Evolutionary conservation across 768 basidiomycete genomes (phyloP).

Genomic region (Termitomyces sp.): DNA sequence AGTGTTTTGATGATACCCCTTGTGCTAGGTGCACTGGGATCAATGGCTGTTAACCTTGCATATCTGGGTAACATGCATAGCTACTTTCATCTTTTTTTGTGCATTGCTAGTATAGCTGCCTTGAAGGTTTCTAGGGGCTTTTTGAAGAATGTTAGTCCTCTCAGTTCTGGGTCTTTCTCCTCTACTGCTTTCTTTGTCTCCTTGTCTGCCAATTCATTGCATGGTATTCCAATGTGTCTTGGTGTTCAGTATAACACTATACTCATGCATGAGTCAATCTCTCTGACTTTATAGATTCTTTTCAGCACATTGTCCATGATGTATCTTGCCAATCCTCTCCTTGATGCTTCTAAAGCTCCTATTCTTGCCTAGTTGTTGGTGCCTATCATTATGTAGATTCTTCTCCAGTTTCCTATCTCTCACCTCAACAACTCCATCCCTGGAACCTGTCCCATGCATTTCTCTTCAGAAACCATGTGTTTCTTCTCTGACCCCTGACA

Average conservation of each 20-base stretch:
- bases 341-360: neutral
- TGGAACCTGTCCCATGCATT: too few species aligned
- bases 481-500: too few species aligned
- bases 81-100: neutral
- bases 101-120: neutral
- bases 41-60: neutral
- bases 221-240: neutral
- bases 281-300: neutral
- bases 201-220: too few species aligned
- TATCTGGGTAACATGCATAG: neutral
- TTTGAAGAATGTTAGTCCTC: neutral
- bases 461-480: too few species aligned
- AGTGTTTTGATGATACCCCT: neutral
- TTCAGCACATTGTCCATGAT: neutral
- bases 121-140: neutral
- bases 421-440: too few species aligned
- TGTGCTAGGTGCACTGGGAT: neutral
- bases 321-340: neutral
- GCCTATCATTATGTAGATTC: too few species aligned
- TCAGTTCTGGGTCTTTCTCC: rapidly evolving
- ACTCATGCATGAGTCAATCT: neutral
- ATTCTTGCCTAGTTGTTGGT: too few species aligned
- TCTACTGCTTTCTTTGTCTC: too few species aligned
- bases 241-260: neutral
- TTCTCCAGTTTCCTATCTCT: too few species aligned